Base-by-base conservation (phyloP, 441 rosid species). In the Codiaeum variegatum region DNA sequence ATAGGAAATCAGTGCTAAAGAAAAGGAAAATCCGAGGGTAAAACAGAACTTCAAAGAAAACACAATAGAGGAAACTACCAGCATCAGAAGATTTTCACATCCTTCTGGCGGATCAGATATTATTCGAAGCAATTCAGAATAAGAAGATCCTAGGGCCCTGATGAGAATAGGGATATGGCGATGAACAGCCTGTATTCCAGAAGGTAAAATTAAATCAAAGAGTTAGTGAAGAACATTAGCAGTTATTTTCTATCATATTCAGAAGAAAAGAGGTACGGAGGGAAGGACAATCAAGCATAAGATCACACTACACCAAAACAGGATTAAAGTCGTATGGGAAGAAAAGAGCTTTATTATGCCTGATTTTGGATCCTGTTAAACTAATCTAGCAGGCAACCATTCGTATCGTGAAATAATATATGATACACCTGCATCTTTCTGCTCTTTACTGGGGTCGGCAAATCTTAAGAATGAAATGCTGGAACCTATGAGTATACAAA, bases 81-180 rank as follows among this genome's bases (percentile, higher is more conserved):
- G 84, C 70, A 87, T 90, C 86, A 96, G 83, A 75, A 96, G 92
- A 86, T 92, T 90, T 84, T 96, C 99, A 82, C 98, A 92, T 86
- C 98, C 98, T 84, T 88, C 91, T 62, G 99, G 98, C 21, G 98
- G 99, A 80, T 92, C 91, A 68, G 99, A 91, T 86, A 96, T 86
- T 79, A 94, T 84, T 55, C 47, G 87, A 46, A 96, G 91, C 85
- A 96, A 83, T 69, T 91, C 96, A 75, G 86, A 78, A 77, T 80
- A 86, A 73, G 98, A 89, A 82, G 98, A 90, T 62, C 98, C 94
- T 62, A 94, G 76, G 47, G 98, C 89, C 83, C 97, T 88, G 76
- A 92, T 79, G 67, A 93, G 87, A 60, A 90, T 79, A 42, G 98
- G 98, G 54, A 94, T 84, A 80, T 96, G 98, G 31, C 98, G 98